phyloP scores from a whole-genome alignment of 345 rosid species.

The Moricandia moricandioides region DNA sequence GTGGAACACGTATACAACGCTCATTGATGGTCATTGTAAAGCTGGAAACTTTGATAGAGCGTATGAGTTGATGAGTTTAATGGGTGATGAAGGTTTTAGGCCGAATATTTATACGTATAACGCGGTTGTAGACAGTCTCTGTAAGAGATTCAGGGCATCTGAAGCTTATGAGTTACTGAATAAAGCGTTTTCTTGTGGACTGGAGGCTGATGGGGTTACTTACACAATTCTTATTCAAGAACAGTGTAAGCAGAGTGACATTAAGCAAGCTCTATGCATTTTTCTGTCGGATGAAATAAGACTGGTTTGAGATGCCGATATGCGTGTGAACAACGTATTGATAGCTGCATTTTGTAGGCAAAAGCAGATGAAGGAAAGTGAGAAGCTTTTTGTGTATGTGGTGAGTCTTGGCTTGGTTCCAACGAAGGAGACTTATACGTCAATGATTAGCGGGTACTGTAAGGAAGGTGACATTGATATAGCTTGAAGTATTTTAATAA shows the following conservation, averaged over 20 bases:
- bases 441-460: conserved; percentile 75
- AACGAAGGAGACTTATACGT: conserved; percentile 85
- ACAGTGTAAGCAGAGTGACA: conserved; percentile 55
- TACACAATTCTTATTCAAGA: conserved; percentile 80
- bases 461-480: conserved; percentile 48
- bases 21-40: conserved; percentile 70
- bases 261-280: conserved; percentile 53
- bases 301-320: conserved; percentile 61
- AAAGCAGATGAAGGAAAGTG: conserved; percentile 63
- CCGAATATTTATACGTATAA: conserved; percentile 72
- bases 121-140: conserved; percentile 54
- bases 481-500: conserved; percentile 55
- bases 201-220: conserved; percentile 73
- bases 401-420: conserved; percentile 59
- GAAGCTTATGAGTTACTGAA: conserved; percentile 66
- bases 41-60: conserved; percentile 69
- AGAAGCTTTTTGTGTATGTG: conserved; percentile 53
- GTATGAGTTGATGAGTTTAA: conserved; percentile 64
- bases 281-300: conserved; percentile 61
- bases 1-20: conserved; percentile 66
- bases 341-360: conserved; percentile 73
- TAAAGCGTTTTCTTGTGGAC: conserved; percentile 45
- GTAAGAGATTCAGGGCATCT: conserved; percentile 56
- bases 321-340: conserved; percentile 56
- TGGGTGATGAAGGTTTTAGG: conserved; percentile 56